Conservation (phyloP, 345 rosid species). For the Eucalyptus erythrocorys region DNA sequence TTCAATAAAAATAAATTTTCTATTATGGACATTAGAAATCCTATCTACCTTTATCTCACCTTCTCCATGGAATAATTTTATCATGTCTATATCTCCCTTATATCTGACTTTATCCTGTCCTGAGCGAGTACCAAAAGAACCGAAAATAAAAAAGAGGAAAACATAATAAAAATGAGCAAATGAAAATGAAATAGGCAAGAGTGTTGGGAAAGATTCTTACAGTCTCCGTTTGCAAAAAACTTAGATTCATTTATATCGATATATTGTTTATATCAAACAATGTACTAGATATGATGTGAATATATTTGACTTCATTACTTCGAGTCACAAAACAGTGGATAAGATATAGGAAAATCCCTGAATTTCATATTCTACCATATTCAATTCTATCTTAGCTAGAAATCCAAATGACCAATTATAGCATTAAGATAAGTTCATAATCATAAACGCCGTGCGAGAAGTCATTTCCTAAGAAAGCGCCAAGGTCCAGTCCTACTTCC, state of each 20-base stretch:
- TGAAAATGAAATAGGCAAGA: background rate
- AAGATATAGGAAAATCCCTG: too few species aligned
- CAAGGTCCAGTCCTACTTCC: constrained; percentile 92
- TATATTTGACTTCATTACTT: background rate
- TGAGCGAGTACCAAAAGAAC: too few species aligned
- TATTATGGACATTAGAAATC: too few species aligned
- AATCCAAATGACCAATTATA: background rate
- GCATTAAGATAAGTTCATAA: too few species aligned
- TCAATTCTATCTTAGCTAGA: background rate
- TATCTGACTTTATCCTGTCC: too few species aligned
- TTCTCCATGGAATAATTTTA: too few species aligned
- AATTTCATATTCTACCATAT: background rate
- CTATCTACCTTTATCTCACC: too few species aligned
- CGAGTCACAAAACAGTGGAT: background rate
- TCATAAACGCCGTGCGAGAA: background rate
- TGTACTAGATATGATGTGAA: too few species aligned
- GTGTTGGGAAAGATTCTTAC: background rate
- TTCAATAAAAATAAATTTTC: too few species aligned
- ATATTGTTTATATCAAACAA: background rate
- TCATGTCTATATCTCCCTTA: too few species aligned
- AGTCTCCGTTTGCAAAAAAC: background rate
- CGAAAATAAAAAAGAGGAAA: too few species aligned
- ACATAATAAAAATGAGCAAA: background rate
- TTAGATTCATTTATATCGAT: background rate
- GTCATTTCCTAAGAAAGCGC: constrained; percentile 42